Evolutionary conservation across 2,329 filamentous ascomycete genomes (phyloP).

Genomic region (Penicillium sp.): DNA sequence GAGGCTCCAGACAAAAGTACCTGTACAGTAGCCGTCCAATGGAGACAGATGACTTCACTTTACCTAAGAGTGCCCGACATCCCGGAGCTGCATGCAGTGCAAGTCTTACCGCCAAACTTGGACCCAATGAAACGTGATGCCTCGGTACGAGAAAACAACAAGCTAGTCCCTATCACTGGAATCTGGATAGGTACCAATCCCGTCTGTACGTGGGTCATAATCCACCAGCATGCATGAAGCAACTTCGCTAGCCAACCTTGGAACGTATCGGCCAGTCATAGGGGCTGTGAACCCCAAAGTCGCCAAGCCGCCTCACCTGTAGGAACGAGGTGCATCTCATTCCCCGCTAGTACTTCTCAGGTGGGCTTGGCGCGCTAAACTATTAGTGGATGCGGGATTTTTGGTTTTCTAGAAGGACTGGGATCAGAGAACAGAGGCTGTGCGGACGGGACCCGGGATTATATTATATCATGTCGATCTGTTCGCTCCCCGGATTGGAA

Average conservation of each 20-base stretch:
- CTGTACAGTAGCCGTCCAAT: neutral
- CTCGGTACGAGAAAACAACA: neutral
- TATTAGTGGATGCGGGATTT: conserved; percentile 20
- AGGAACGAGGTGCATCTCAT: neutral
- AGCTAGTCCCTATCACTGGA: neutral
- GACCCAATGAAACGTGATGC: neutral
- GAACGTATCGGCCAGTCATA: neutral
- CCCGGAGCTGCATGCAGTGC: neutral
- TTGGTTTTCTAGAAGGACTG: conserved; percentile 15
- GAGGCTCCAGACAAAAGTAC: neutral
- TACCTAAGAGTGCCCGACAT: neutral
- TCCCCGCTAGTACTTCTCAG: neutral
- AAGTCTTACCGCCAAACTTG: neutral
- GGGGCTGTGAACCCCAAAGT: neutral
- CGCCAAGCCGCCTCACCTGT: conserved; percentile 1
- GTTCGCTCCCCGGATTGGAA: neutral
- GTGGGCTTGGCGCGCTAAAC: conserved; percentile 5
- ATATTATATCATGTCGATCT: conserved; percentile 5
- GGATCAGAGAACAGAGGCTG: conserved; percentile 17
- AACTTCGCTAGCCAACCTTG: neutral
- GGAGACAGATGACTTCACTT: neutral
- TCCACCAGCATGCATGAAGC: neutral
- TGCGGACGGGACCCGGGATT: neutral
- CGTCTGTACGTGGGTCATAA: neutral
- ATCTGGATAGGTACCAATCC: neutral